Evolutionary conservation across 106 monocot species (phyloP), one percentile per base, ranked within the genome.

Genomic region (Dactylorhiza incarnata): DNA sequence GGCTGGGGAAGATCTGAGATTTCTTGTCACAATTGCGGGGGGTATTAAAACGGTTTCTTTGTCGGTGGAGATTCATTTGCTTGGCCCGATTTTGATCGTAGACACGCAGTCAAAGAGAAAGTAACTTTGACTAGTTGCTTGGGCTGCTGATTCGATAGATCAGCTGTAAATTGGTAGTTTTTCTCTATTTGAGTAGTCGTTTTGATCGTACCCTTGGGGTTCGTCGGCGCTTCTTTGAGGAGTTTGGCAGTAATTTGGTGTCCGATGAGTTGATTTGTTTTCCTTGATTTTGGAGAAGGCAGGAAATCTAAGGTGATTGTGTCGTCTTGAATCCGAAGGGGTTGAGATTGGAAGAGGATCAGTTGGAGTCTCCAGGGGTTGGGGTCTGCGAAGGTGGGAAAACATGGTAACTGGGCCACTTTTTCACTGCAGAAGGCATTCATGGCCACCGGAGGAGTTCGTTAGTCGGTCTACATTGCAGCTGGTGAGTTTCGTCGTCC

Each of bases 401-500:
- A 49, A 49, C 9, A 99, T 99, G 99, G 94, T 99, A 82, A 92
- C 83, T 66, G 89, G 91, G 24, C 74, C 85, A 59, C 76, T 99
- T 50, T 97, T 97, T 71, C 87, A 86, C 68, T 83, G 55, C 67
- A 77, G 88, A 68, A 91, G 86, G 85, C 89, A 94, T 46, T 99
- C 99, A 20, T 99, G 99, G 99, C 99, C 99, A 7, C 79, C 91
- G 14, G 94, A 94, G 19, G 94, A 99, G 78, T 99, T 90, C 58
- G 89, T 99, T 3, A 79, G 74, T 80, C 75, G 81, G 48, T 45
- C 82, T 29, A 83, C 91, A 12, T 73, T 99, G 73, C 91, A 92
- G 76, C 83, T 88, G 94, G 99, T 99, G 74, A 89, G 91, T 9
- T 25, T 6, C 50, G 53, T 72, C 70, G 49, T n/a, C 17, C 10